A percentile compares a stretch with the other conserved stretches of the same genome.
These are phyloP conservation scores for Raffaelea ambrosiae DNA, from an alignment of 2,329 filamentous ascomycete genomes.

Conservation along the genomic window DNA sequence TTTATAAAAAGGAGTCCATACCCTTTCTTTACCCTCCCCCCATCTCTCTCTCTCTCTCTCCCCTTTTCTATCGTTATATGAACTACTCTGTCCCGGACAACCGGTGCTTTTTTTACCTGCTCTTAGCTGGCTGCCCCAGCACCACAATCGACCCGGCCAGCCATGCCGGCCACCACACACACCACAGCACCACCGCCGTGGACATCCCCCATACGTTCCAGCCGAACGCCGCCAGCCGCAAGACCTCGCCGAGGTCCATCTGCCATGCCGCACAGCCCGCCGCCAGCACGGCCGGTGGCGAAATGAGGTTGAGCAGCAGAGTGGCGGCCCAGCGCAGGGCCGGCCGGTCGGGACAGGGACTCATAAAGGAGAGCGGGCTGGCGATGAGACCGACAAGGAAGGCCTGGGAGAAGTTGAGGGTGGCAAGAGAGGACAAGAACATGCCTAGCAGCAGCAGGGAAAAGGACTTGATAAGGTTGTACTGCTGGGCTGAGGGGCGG, in stretches of 20 bases:
- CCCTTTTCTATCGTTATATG: no score
- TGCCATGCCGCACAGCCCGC: conserved; percentile 33
- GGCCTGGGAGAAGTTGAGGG: conserved; percentile 88
- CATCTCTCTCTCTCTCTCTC: no score
- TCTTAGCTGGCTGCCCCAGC: conserved; percentile 26
- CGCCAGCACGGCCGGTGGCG: conserved; percentile 50
- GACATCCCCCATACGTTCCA: conserved; percentile 89
- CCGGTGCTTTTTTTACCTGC: not conserved
- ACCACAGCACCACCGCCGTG: conserved; percentile 84
- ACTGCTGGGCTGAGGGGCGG: conserved; percentile 57
- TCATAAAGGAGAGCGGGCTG: conserved; percentile 69
- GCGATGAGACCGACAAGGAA: conserved; percentile 76
- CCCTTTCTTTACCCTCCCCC: no score
- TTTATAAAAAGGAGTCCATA: no score
- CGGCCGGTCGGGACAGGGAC: conserved; percentile 31
- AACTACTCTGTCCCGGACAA: no score
- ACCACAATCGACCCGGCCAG: conserved; percentile 53
- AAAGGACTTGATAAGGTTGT: conserved; percentile 77
- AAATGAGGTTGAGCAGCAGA: conserved; percentile 48
- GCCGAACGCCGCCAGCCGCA: conserved; percentile 70
- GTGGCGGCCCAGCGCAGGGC: conserved; percentile 32
- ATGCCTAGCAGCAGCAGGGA: conserved; percentile 88
- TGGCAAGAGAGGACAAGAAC: conserved; percentile 85
- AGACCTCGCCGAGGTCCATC: conserved; percentile 43
- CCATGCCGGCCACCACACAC: conserved; percentile 95